Evolutionary conservation across 305 asterid genomes (phyloP), one percentile per base, ranked within the genome.

Genomic region (Rubia balearica): DNA sequence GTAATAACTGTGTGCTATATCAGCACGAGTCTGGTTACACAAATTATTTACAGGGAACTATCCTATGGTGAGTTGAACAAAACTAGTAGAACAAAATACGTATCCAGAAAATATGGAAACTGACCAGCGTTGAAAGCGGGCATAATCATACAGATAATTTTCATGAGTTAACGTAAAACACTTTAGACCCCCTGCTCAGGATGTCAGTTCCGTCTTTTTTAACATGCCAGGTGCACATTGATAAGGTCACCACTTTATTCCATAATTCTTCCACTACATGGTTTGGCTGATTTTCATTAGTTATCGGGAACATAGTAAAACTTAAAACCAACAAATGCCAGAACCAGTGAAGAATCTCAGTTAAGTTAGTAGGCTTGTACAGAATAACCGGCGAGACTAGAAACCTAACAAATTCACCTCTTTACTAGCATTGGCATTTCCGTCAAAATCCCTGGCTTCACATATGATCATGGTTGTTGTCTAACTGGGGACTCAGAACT

Each of bases 401-500:
- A 61, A 30, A 30, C 17, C 40, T 40, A 40, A 16, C 27, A 40
- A 38, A 64, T n/a, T 40, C 68, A 64, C 21, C 22, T 38, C 21
- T 38, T 21, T n/a, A 14, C 21, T 7, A 64, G 27, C 12, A n/a
- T 40, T 64, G 13, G 68, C 68, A 64, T 38, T 13, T 64, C 12
- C 17, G 51, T 64, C 49, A 64, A 17, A 7, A 12, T 27, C 11
- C 41, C 65, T 24, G 30, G 62, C 3, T 57, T 57, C 62, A 57
- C 10, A 36, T 7, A 62, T 13, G 1, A 41, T 4, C 49, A 38
- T 36, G 30, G 7, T 43, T 63, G 43, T 64, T 40, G 45, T 61
- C 46, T 17, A 61, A 16, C 17, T 61, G 49, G 40, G 69, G 46
- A 71, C 49, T 63, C 68, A 49, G 38, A 71, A 74, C 64, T 73